Conservation (phyloP, 2,329 filamentous ascomycete genomes). For the Uncinocarpus reesii region DNA sequence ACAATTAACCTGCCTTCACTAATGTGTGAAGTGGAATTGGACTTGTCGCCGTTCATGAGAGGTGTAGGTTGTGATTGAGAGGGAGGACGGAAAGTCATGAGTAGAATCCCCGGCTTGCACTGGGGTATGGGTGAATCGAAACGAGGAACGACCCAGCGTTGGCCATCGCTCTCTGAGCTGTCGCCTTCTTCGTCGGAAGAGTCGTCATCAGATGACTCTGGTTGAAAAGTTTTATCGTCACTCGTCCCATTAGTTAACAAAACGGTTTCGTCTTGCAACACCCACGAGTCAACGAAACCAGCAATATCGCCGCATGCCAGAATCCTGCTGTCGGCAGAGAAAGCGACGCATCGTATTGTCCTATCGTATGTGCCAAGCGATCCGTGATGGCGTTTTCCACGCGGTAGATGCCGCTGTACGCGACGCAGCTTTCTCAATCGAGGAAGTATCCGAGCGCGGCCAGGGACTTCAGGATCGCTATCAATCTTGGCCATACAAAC, state of each 20-base stretch:
- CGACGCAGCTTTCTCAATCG: slow-evolving; percentile 37
- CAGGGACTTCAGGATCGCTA: slow-evolving; percentile 31
- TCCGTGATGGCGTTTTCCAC: slow-evolving; percentile 48
- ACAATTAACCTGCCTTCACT: slow-evolving; percentile 47
- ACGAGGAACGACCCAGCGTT: slow-evolving; percentile 68
- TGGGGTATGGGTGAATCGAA: slow-evolving; percentile 59
- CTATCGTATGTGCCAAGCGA: slow-evolving; percentile 67
- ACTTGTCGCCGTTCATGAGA: slow-evolving; percentile 37
- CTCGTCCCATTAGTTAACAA: slow-evolving; percentile 26
- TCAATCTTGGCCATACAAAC: slow-evolving; percentile 46
- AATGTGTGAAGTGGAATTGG: slow-evolving; percentile 20
- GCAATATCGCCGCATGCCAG: slow-evolving; percentile 70
- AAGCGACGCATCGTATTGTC: slow-evolving; percentile 61
- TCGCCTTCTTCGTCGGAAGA: slow-evolving; percentile 40
- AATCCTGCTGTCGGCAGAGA: slow-evolving; percentile 70
- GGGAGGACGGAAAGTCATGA: slow-evolving; percentile 56
- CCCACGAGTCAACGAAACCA: slow-evolving; percentile 80
- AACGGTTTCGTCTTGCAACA: slow-evolving; percentile 52
- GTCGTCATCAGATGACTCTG: not conserved
- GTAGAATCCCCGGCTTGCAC: slow-evolving; percentile 53
- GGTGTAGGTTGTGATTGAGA: slow-evolving; percentile 20
- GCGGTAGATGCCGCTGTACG: slow-evolving; percentile 24
- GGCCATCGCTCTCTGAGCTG: slow-evolving; percentile 39
- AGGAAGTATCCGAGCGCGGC: slow-evolving; percentile 34
- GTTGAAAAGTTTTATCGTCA: slow-evolving; percentile 16